Conservation (phyloP, 2,329 filamentous ascomycete genomes). For the Venturia pyrina region DNA sequence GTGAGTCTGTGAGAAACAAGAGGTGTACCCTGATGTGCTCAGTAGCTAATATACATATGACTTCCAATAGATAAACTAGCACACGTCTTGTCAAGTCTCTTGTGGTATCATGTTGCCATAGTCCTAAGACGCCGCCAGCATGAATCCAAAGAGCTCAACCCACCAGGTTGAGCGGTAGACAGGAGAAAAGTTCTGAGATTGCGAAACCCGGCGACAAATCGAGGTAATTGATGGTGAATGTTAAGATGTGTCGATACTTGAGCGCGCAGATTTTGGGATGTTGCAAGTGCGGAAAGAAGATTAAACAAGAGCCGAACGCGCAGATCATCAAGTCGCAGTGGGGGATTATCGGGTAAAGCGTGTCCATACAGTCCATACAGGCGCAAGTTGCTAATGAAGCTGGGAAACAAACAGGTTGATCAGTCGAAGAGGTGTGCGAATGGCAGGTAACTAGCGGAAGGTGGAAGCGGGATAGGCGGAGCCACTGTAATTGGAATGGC, state of each 20-base stretch:
- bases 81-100: not conserved
- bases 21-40: not conserved
- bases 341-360: not conserved
- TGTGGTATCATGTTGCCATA: constrained; percentile 7
- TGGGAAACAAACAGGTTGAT: not conserved
- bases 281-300: constrained; percentile 53
- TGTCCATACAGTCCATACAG: not conserved
- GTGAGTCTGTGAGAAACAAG: not conserved
- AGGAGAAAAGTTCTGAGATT: constrained; percentile 6
- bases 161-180: constrained; percentile 4
- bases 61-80: constrained; percentile 3
- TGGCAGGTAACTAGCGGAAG: not conserved
- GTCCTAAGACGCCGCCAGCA: constrained; percentile 6
- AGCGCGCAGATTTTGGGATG: constrained; percentile 47
- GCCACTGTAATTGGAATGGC: not conserved
- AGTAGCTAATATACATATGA: constrained; percentile 1
- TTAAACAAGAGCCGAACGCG: not conserved
- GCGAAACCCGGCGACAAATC: constrained; percentile 3
- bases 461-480: not conserved
- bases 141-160: constrained; percentile 6
- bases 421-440: not conserved
- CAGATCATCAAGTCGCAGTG: not conserved
- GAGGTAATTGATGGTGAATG: not conserved
- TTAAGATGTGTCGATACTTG: constrained; percentile 18
- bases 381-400: not conserved